Base-by-base conservation (phyloP, 164 flowering plant species). In the Vitis rotundifolia region DNA sequence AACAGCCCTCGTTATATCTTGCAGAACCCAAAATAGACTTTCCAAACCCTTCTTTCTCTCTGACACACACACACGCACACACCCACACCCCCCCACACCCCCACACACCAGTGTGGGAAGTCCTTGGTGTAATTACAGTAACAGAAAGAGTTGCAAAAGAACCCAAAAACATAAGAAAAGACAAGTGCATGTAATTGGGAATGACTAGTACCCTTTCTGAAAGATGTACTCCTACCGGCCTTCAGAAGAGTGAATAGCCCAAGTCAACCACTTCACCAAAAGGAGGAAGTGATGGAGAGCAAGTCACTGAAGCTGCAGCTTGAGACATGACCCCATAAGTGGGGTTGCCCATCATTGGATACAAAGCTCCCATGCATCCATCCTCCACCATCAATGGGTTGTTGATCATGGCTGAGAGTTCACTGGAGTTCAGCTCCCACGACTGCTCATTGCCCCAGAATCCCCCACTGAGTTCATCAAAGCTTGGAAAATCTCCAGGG, bases 331-430 rank as follows among this genome's bases (percentile, higher is more conserved):
- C 58, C 48, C 76, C 82, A 63, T 74, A 74, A 22, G 64, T 69
- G 59, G 79, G 61, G 29, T 64, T 71, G 47, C 71, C 78, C 0
- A 77, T 48, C 49, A 72, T 50, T 49, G 89, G 91, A 69, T 80
- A 77, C 54, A 76, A 74, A 62, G 79, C 78, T 75, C 75, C 88
- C 81, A 85, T 79, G 80, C 84, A 78, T 44, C 77, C 82, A 69
- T 84, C 81, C 75, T 87, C 88, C 67, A 71, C 74, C 85, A 83
- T 72, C 58, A 69, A 56, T 49, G 86, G 80, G 15, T 72, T 80
- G 75, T 75, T 79, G 28, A 76, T 72, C 61, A 85, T 68, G 6
- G 77, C 73, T 19, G 80, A 78, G 15, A 82, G 68, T 12, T 81
- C 86, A 11, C 67, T 59, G 8, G 74, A 72, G 53, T 52, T 65